These are phyloP conservation scores for Dichotomopilus funicola DNA, from an alignment of 2,329 filamentous ascomycete genomes.

Conservation along the genomic window DNA sequence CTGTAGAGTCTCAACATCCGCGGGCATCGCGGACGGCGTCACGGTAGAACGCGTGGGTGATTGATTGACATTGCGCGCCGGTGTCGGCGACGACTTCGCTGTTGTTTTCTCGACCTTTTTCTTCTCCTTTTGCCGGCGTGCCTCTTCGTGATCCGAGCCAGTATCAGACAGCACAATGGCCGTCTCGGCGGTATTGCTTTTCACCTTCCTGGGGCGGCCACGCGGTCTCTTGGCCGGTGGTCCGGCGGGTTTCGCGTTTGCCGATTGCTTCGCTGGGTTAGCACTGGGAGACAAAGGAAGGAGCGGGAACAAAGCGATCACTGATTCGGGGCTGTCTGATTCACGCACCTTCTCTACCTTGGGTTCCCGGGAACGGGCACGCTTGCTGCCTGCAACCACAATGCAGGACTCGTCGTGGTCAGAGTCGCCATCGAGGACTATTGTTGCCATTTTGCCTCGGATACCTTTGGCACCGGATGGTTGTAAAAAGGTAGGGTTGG, in stretches of 20 bases:
- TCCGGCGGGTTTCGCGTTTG: background rate
- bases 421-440: background rate
- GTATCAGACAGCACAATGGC: conserved; percentile 10
- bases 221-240: conserved; percentile 1
- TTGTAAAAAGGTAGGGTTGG: background rate
- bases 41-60: background rate
- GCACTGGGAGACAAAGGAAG: background rate
- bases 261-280: background rate
- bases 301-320: background rate
- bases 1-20: background rate
- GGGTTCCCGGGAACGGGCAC: background rate
- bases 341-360: background rate
- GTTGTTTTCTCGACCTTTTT: background rate
- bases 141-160: background rate
- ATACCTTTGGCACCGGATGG: background rate
- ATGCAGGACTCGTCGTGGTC: background rate
- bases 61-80: background rate
- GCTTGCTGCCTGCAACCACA: background rate
- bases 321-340: background rate
- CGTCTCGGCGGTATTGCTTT: conserved; percentile 9
- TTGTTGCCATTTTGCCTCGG: background rate
- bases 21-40: background rate
- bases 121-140: background rate
- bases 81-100: background rate
- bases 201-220: conserved; percentile 5